Evolutionary conservation across 2,329 filamentous ascomycete species (phyloP).

Genomic region (Alternaria sp.): DNA sequence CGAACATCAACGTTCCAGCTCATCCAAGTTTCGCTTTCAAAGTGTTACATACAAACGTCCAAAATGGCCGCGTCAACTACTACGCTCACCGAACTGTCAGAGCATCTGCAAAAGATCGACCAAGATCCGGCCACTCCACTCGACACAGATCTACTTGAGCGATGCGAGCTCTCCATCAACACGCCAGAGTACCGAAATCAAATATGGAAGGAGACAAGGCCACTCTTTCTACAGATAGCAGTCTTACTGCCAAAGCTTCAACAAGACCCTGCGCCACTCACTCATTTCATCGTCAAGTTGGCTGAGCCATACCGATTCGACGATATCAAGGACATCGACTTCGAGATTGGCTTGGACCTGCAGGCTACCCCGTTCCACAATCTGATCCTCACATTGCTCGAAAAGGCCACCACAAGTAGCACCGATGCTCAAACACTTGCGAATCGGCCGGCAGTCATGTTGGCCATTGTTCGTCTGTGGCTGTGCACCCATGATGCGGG

Average conservation of each 20-base stretch:
- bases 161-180: conserved; percentile 55
- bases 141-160: conserved; percentile 60
- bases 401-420: conserved; percentile 61
- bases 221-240: conserved; percentile 58
- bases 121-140: conserved; percentile 56
- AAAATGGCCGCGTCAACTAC: conserved; percentile 31
- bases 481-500: conserved; percentile 64
- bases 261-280: conserved; percentile 65
- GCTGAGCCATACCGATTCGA: conserved; percentile 54
- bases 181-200: conserved; percentile 41
- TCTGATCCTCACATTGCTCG: conserved; percentile 63
- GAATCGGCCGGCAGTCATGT: conserved; percentile 62
- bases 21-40: not conserved
- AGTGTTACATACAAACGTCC: not conserved
- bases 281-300: conserved; percentile 61
- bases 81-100: conserved; percentile 44
- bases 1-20: not conserved
- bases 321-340: conserved; percentile 59
- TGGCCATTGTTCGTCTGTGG: conserved; percentile 66
- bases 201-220: conserved; percentile 40
- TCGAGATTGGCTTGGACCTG: conserved; percentile 63
- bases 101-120: conserved; percentile 57
- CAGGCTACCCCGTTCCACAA: conserved; percentile 61
- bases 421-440: conserved; percentile 67
- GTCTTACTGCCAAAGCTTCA: conserved; percentile 62